These are phyloP conservation scores for Potentilla sterilis DNA, from an alignment of 306 rosid species.

Conservation along the genomic window DNA sequence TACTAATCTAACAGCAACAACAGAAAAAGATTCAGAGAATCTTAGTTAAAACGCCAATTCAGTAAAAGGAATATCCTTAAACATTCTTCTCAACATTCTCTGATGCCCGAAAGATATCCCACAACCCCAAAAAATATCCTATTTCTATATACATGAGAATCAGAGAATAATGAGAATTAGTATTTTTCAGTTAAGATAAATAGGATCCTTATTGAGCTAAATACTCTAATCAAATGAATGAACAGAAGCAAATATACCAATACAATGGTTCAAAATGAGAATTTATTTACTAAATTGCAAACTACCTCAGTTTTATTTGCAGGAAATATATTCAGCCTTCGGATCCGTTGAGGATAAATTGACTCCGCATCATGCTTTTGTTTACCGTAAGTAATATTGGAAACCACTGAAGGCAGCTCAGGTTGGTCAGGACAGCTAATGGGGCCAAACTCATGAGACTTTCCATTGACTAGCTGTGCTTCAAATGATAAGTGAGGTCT, in stretches of 20 bases:
- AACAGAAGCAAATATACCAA: neutral
- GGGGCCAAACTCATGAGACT: conserved; percentile 74
- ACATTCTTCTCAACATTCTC: neutral
- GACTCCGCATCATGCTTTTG: conserved; percentile 91
- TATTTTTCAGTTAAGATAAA: neutral
- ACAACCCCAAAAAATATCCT: neutral
- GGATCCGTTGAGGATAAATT: conserved; percentile 84
- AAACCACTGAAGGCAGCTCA: conserved; percentile 46
- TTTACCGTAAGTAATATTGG: conserved; percentile 61
- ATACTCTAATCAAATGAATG: neutral
- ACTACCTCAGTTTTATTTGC: conserved; percentile 78
- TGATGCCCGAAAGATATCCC: neutral
- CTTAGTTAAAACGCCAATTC: too few species aligned
- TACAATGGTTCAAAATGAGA: neutral
- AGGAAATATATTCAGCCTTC: conserved; percentile 81
- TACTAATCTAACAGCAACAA: neutral
- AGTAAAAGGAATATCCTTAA: neutral
- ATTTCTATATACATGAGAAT: too few species aligned
- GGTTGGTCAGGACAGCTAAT: conserved; percentile 78
- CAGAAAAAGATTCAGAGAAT: too few species aligned
- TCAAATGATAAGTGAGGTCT: conserved; percentile 97
- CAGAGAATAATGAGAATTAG: neutral
- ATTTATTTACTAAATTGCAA: conserved; percentile 11
- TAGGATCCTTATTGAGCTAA: neutral
- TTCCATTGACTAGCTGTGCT: conserved; percentile 93